These are phyloP conservation scores for Closterium sp. DNA, from an alignment of 139 green algal species.

Conservation along the genomic window DNA sequence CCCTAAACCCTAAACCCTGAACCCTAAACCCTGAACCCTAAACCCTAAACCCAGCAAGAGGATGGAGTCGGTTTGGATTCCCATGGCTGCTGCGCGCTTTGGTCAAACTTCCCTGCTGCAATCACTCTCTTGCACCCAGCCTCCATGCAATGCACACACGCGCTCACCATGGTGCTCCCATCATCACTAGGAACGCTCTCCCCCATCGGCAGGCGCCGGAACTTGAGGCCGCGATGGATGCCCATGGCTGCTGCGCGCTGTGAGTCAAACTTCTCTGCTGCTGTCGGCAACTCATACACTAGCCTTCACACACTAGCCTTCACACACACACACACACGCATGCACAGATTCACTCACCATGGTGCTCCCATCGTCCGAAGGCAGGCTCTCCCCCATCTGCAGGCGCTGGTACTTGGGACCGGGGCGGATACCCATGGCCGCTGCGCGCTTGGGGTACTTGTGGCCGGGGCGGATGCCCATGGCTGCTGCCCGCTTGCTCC, in stretches of 20 bases:
- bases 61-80: too few species aligned
- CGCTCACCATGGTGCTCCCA: conserved; percentile 47
- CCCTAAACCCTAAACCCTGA: too few species aligned
- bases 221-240: conserved; percentile 69
- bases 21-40: too few species aligned
- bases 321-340: not conserved
- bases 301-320: too few species aligned
- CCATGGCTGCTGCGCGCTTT: conserved; percentile 15
- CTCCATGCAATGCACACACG: not conserved
- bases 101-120: conserved; percentile 84
- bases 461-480: conserved; percentile 75
- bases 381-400: conserved; percentile 68
- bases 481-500: conserved; percentile 66
- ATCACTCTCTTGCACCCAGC: not conserved
- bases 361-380: conserved; percentile 52
- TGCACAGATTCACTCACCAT: not conserved
- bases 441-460: conserved; percentile 72
- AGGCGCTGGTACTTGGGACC: conserved; percentile 75
- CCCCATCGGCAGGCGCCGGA: conserved; percentile 73
- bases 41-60: too few species aligned
- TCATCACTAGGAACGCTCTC: conserved; percentile 61
- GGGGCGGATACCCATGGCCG: conserved; percentile 69
- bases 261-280: conserved; percentile 84
- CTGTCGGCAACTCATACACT: conserved; percentile 68
- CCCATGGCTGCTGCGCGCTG: conserved; percentile 74